A percentile compares a stretch with the other conserved stretches of the same genome.
phyloP scores from a whole-genome alignment of 352 stramenopile species.

The Plasmopara muralis region DNA sequence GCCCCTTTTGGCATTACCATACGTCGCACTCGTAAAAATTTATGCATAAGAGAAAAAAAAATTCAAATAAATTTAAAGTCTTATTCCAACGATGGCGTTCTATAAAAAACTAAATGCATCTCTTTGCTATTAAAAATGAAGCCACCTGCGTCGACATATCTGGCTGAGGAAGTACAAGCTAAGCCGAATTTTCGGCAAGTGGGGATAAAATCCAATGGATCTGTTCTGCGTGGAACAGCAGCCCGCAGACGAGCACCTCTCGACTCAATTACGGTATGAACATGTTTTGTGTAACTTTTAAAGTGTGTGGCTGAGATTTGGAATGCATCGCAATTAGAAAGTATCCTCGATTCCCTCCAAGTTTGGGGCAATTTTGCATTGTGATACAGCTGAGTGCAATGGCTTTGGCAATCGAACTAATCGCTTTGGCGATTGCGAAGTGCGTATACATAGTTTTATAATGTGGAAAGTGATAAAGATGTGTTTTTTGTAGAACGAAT shows the following conservation, averaged over 20 bases:
- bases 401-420: slow-evolving; percentile 63
- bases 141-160: slow-evolving; percentile 9
- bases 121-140: slow-evolving; percentile 10
- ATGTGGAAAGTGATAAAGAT: slow-evolving; percentile 1
- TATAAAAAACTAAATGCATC: too few relatives aligned
- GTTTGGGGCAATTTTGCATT: slow-evolving; percentile 64
- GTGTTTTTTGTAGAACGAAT: slow-evolving; percentile 43
- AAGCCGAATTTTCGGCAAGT: slow-evolving; percentile 63
- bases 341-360: slow-evolving; percentile 75
- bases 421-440: slow-evolving; percentile 56
- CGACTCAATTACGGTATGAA: slow-evolving; percentile 16
- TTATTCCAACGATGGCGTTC: too few relatives aligned
- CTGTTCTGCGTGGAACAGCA: slow-evolving; percentile 23
- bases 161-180: slow-evolving; percentile 11
- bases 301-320: neutral
- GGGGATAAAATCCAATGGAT: slow-evolving; percentile 36
- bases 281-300: neutral
- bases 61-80: neutral
- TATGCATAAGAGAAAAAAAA: too few relatives aligned
- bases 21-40: too few relatives aligned
- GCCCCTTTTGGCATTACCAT: slow-evolving; percentile 8
- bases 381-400: slow-evolving; percentile 50
- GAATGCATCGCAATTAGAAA: slow-evolving; percentile 27
- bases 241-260: slow-evolving; percentile 11
- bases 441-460: slow-evolving; percentile 6